These are phyloP conservation scores for Helicostylum pulchrum DNA, from an alignment of 192 early-diverging fungal genomes.

Conservation along the genomic window DNA sequence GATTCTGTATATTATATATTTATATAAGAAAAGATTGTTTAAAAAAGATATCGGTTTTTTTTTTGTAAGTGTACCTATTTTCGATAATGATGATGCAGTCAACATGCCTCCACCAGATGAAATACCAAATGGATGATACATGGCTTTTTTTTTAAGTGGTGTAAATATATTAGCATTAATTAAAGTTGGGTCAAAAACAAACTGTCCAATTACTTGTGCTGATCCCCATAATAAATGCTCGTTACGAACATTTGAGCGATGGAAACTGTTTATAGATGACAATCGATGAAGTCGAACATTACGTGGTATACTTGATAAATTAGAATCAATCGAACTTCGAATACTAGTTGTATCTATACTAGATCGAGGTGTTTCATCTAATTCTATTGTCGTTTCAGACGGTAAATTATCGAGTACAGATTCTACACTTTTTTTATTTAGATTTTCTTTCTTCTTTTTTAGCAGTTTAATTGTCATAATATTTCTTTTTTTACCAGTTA, in stretches of 20 bases:
- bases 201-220: conserved; percentile 75
- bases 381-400: conserved; percentile 24
- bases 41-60: no score
- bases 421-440: no score
- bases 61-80: no score
- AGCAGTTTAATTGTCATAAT: no score
- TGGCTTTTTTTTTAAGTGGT: conserved; percentile 55
- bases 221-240: conserved; percentile 68
- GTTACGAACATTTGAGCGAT: not conserved
- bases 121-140: conserved; percentile 54
- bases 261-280: no score
- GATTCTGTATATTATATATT: not conserved
- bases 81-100: no score
- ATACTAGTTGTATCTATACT: conserved; percentile 35
- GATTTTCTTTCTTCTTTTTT: no score
- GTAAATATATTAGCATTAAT: conserved; percentile 58
- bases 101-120: not conserved
- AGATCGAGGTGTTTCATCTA: conserved; percentile 28
- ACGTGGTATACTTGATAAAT: conserved; percentile 17
- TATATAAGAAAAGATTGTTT: no score
- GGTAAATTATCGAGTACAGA: no score
- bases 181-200: conserved; percentile 60
- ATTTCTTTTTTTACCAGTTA: no score
- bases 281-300: no score
- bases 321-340: conserved; percentile 48